Conservation (phyloP, 371 early-diverging fungal species). For the Mortierella sp. region DNA sequence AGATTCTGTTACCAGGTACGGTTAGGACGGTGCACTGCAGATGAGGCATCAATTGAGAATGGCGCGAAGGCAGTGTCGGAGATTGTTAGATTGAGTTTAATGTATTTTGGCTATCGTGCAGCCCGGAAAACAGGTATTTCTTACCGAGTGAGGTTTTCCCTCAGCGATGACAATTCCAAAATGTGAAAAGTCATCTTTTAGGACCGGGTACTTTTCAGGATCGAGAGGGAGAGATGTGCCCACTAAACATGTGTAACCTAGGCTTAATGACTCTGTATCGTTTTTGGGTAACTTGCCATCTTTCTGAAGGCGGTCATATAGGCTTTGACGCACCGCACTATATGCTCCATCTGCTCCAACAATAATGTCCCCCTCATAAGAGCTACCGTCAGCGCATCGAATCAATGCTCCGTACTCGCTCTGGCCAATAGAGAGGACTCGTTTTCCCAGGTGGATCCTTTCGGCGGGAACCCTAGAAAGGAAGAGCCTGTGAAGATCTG, state of each 20-base stretch:
- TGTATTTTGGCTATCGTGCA: neutral
- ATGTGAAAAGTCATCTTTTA: conserved; percentile 20
- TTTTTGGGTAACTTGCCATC: conserved; percentile 11
- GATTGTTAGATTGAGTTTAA: neutral
- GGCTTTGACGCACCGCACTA: conserved; percentile 30
- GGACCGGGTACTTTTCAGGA: conserved; percentile 19
- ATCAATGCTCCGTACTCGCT: conserved; percentile 18
- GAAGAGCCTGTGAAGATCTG: conserved; percentile 23
- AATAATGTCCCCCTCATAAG: conserved; percentile 34
- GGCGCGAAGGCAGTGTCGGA: too few relatives aligned
- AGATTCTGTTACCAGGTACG: conserved; percentile 19
- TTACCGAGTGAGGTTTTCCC: conserved; percentile 15
- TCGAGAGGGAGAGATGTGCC: conserved; percentile 27
- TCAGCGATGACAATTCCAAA: conserved; percentile 15
- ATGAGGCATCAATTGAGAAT: neutral
- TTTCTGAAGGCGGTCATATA: conserved; percentile 17
- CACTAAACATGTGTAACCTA: conserved; percentile 19
- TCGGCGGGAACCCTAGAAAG: conserved; percentile 19
- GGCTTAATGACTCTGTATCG: conserved; percentile 10
- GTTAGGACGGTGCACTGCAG: conserved; percentile 23
- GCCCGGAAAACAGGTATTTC: neutral
- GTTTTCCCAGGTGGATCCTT: conserved; percentile 29
- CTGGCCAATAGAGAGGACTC: conserved; percentile 20
- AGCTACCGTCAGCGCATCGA: conserved; percentile 22
- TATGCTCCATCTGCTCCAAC: conserved; percentile 42